A percentile compares a stretch with the other conserved stretches of the same genome.
Evolutionary conservation across 345 rosid genomes (phyloP).

Genomic region (Eucalyptus regnans): DNA sequence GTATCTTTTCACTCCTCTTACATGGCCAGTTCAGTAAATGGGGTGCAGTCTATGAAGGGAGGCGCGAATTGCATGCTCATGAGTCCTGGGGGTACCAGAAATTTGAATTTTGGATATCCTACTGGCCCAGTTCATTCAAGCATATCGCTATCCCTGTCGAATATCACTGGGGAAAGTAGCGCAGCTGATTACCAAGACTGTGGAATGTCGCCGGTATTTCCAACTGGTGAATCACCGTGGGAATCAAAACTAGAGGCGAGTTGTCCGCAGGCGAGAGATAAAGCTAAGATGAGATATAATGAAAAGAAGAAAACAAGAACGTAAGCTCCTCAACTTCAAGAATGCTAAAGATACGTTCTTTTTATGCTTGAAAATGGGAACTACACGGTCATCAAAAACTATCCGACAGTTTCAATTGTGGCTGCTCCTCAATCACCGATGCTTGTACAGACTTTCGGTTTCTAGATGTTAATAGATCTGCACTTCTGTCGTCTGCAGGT

Average conservation of each 20-base stretch:
- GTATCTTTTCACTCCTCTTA: conserved; percentile 18
- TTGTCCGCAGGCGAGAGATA: conserved; percentile 57
- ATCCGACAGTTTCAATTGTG: neutral
- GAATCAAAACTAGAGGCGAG: conserved; percentile 49
- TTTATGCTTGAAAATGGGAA: neutral
- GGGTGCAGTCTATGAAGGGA: conserved; percentile 9
- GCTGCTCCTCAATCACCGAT: neutral
- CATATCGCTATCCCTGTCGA: conserved; percentile 48
- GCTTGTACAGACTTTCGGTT: neutral
- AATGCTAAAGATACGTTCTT: neutral
- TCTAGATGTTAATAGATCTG: neutral
- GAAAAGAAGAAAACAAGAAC: conserved; percentile 66
- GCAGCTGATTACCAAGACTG: conserved; percentile 60
- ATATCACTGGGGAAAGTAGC: conserved; percentile 46
- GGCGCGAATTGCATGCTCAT: conserved; percentile 14
- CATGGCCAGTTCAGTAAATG: conserved; percentile 5
- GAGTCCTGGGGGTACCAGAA: conserved; percentile 28
- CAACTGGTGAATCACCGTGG: conserved; percentile 64
- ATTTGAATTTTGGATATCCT: conserved; percentile 34
- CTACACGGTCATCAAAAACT: neutral
- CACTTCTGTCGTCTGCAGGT: conserved; percentile 20
- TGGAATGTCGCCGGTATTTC: conserved; percentile 39
- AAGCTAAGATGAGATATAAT: conserved; percentile 75
- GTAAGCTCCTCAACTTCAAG: conserved; percentile 18
- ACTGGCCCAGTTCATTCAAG: conserved; percentile 44